phyloP scores from a whole-genome alignment of 495 filamentous ascomycete species.

The Xylaria castorea region DNA sequence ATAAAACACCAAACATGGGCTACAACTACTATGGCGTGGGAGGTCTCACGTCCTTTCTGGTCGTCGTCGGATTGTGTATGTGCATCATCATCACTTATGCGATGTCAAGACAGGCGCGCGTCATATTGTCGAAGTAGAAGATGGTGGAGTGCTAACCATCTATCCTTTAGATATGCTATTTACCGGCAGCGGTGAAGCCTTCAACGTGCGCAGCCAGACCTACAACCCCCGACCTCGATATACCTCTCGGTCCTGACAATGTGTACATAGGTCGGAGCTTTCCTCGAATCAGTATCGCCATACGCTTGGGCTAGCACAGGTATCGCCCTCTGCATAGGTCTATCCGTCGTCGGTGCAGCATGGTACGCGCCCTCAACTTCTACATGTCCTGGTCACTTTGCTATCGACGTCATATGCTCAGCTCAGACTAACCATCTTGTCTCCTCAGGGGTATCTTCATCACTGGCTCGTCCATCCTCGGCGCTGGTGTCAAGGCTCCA shows the following conservation, averaged over 20 bases:
- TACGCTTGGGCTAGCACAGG: slow-evolving; percentile 92
- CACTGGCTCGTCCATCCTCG: slow-evolving; percentile 97
- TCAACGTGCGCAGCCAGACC: slow-evolving; percentile 74
- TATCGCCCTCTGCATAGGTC: slow-evolving; percentile 91
- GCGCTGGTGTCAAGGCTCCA: slow-evolving; percentile 93
- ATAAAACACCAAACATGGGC: slow-evolving; percentile 55
- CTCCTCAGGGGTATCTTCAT: slow-evolving; percentile 94
- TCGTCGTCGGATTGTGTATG: slow-evolving; percentile 89
- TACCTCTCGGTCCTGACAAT: slow-evolving; percentile 36
- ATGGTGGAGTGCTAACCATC: neutral
- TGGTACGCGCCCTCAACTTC: slow-evolving; percentile 66
- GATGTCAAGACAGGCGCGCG: neutral
- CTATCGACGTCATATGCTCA: slow-evolving; percentile 10
- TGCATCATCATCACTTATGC: slow-evolving; percentile 13
- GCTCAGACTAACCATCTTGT: slow-evolving; percentile 5
- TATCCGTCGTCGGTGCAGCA: slow-evolving; percentile 95
- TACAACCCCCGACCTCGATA: slow-evolving; percentile 24
- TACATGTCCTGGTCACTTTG: neutral
- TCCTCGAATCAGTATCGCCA: slow-evolving; percentile 92
- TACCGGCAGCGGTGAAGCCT: slow-evolving; percentile 91
- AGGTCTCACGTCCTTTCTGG: slow-evolving; percentile 71
- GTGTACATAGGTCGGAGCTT: slow-evolving; percentile 77
- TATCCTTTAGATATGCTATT: slow-evolving; percentile 87
- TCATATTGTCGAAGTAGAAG: neutral
- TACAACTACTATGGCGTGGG: slow-evolving; percentile 69